Evolutionary conservation across 805 yeast genomes (phyloP).

Genomic region (Hanseniaspora pseudoguilliermondii): DNA sequence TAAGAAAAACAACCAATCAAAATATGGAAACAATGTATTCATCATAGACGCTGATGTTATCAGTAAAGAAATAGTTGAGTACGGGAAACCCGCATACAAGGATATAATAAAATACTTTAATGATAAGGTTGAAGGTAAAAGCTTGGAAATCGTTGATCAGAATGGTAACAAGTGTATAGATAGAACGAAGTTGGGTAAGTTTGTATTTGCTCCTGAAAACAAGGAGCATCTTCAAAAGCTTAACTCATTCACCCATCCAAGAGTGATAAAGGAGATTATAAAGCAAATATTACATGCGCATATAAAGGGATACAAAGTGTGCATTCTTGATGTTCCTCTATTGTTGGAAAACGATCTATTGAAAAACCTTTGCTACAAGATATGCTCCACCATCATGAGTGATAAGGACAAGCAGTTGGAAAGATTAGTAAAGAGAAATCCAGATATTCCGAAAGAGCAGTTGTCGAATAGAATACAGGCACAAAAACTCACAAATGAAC

Average conservation of each 20-base stretch:
- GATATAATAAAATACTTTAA: slow-evolving; percentile 51
- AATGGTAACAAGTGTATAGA: slow-evolving; percentile 27
- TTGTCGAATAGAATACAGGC: slow-evolving; percentile 58
- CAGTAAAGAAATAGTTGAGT: slow-evolving; percentile 74
- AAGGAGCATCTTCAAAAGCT: slow-evolving; percentile 43
- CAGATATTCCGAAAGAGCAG: slow-evolving; percentile 50
- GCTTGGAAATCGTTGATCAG: slow-evolving; percentile 30
- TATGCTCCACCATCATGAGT: slow-evolving; percentile 55
- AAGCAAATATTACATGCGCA: slow-evolving; percentile 46
- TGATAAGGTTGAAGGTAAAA: slow-evolving; percentile 36
- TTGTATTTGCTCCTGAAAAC: slow-evolving; percentile 52
- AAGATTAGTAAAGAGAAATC: slow-evolving; percentile 55
- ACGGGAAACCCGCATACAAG: slow-evolving; percentile 60
- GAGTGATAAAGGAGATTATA: slow-evolving; percentile 52
- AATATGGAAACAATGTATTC: slow-evolving; percentile 31
- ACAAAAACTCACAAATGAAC: slow-evolving; percentile 57
- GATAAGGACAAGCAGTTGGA: slow-evolving; percentile 40
- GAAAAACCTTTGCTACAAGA: slow-evolving; percentile 55
- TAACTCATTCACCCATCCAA: slow-evolving; percentile 79
- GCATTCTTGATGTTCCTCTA: slow-evolving; percentile 79
- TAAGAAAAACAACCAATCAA: slow-evolving; percentile 27
- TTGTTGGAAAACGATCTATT: slow-evolving; percentile 63
- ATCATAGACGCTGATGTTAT: slow-evolving; percentile 83
- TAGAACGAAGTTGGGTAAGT: slow-evolving; percentile 60
- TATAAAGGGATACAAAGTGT: slow-evolving; percentile 43